Evolutionary conservation across 306 rosid species (phyloP).

Genomic region (Cicer cuneatum): DNA sequence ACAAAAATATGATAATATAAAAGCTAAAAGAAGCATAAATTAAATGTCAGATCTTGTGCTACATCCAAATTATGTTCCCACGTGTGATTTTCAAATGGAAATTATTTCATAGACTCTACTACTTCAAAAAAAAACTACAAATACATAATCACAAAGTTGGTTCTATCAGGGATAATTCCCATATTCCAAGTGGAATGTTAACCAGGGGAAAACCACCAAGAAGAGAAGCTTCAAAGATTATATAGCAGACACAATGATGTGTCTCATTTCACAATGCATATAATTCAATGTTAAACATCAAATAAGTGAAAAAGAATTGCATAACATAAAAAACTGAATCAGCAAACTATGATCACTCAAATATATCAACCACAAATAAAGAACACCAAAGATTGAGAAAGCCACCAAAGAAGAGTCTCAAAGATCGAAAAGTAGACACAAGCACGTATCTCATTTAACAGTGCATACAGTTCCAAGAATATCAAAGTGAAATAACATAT

Average conservation of each 20-base stretch:
- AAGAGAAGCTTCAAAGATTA: conserved; percentile 3
- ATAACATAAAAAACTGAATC: neutral
- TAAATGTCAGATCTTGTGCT: neutral
- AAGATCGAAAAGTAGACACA: neutral
- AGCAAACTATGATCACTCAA: neutral
- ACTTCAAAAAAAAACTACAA: neutral
- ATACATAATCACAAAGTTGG: neutral
- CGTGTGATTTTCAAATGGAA: conserved; percentile 9
- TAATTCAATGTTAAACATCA: conserved; percentile 1
- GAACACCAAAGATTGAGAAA: neutral
- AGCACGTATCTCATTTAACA: conserved; percentile 20
- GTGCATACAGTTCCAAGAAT: neutral
- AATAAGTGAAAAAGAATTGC: conserved; percentile 20
- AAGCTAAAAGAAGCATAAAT: conserved; percentile 23
- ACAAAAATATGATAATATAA: conserved; percentile 23
- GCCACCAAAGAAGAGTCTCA: neutral
- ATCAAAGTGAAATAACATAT: conserved; percentile 23
- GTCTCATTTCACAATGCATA: conserved; percentile 21
- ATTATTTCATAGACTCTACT: neutral
- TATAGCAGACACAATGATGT: neutral
- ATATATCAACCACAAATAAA: neutral
- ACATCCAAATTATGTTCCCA: neutral
- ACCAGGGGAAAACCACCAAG: neutral
- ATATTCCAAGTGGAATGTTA: neutral
- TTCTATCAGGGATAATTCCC: neutral